Evolutionary conservation across 2,329 filamentous ascomycete genomes (phyloP), one percentile per base, ranked within the genome.

Genomic region (Paraconiothyrium sp.): DNA sequence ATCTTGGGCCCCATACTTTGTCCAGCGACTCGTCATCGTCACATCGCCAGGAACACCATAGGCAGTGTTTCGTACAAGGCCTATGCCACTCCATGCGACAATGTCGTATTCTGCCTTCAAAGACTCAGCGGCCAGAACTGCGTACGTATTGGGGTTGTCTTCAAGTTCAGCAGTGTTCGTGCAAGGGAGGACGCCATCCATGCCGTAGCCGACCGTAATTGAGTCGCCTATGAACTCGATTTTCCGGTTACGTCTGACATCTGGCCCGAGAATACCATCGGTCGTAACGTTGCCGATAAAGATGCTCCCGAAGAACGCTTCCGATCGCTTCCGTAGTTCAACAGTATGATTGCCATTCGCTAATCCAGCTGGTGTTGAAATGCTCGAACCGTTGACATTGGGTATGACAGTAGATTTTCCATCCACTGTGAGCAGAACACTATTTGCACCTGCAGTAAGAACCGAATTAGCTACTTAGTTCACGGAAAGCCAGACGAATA

Each of bases 171-270:
- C 79, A 2, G 71, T 74, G 69, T 83, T 79, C 3, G 70, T 70
- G 65, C 81, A 83, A 10, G 81, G 80, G 20, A 74, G 63, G 5
- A 69, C 67, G 44, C 79, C 81, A 57, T 81, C 80, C 14, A 82
- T 74, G 1, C 81, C 81, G 61, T 83, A 83, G 3, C 80, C 81
- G 4, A 81, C 81, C 2, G 73, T 79, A 63, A 83, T 83, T 27
- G 80, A 82, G 68, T 83, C 81, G 9, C 81, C 81, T 32, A 83
- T 80, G 49, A 82, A 68, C 62, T 83, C 80, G 44, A 83, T 82
- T 59, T 77, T 77, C 27, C 77, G 78, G 10, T 66, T 67, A 3
- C 73, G 71, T 0, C 60, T 61, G 8, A 61, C 51, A 16, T 68
- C 64, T 4, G 64, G 39, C 14, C 65, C 59, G 22, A 78, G 62